Base-by-base conservation (phyloP, 2,329 filamentous ascomycete genomes). In the Botrytis aclada region DNA sequence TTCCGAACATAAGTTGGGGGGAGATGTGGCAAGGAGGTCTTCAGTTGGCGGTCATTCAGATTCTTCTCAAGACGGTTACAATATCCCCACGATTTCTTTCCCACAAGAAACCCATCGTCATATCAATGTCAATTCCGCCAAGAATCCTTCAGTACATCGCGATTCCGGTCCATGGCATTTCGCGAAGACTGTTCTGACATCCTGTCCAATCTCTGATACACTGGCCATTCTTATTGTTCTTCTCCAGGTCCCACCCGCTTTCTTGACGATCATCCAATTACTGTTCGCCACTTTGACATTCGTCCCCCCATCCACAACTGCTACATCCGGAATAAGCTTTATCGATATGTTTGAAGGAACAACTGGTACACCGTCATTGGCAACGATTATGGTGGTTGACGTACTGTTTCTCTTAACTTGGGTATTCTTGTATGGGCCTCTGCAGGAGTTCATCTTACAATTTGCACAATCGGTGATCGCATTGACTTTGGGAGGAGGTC, bases 211-310 rank as follows among this genome's bases (percentile, higher is more conserved):
- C 80, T 93, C 94, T 84, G 95, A 98, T 84, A 97, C 95, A 74
- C 93, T 98, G 83, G 94, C 95, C 81, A 97, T 98, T 80, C 90
- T 98, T 82, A 97, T 98, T 83, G 93, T 98, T 79, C 89, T 98
- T 77, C 92, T 98, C 83, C 95, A 97, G 81, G 89, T 98, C 16
- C 95, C 95, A 43, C 93, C 95, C 34, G 91, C 95, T 79, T 90
- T 95, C 73, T 88, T 98, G 79, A 95, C 94, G 76, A 87, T 94
- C 82, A 93, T 97, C 79, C 97, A 98, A 83, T 91, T 94, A 81
- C 88, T 97, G 77, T 98, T 98, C 83, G 94, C 95, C 77, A 91
- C 94, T 76, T 88, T 98, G 81, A 98, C 95, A 65, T 97, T 98
- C 81, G 94, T 97, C 75, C 93, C 94, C 63, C 93, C 94, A 29